Evolutionary conservation across 441 rosid species (phyloP).

Genomic region (Pelargonium citronellum): DNA sequence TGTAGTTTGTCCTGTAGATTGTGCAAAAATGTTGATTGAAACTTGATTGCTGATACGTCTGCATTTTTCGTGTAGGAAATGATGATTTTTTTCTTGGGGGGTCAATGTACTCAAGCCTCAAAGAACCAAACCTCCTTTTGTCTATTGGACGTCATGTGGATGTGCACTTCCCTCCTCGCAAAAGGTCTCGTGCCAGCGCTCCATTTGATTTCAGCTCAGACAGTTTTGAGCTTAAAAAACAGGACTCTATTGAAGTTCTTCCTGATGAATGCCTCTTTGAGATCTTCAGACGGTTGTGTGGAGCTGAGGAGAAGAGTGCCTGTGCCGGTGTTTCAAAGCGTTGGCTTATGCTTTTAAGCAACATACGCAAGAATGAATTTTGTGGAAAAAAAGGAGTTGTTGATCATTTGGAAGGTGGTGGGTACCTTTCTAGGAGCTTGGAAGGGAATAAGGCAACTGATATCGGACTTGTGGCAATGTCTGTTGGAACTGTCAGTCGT

Average conservation of each 20-base stretch:
- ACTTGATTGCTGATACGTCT: too few relatives aligned
- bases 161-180: conserved; percentile 60
- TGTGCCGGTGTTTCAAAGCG: conserved; percentile 76
- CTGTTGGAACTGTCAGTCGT: conserved; percentile 68
- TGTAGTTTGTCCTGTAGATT: too few relatives aligned
- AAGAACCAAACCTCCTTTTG: too few relatives aligned
- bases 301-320: conserved; percentile 60
- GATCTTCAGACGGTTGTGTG: conserved; percentile 29
- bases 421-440: conserved; percentile 63
- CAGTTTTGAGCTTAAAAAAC: conserved; percentile 32
- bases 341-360: conserved; percentile 66
- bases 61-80: too few relatives aligned
- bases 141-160: conserved; percentile 31
- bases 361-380: conserved; percentile 48
- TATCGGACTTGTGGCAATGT: conserved; percentile 67
- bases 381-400: conserved; percentile 19
- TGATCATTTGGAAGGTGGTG: conserved; percentile 27
- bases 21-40: too few relatives aligned
- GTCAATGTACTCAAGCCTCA: too few relatives aligned
- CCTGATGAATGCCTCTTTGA: conserved; percentile 68
- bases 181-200: conserved; percentile 54
- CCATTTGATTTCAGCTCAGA: conserved; percentile 33
- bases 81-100: too few relatives aligned
- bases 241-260: conserved; percentile 58
- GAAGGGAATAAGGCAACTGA: conserved; percentile 88